Base-by-base conservation (phyloP, 371 early-diverging fungal species). In the Mucor racemosus region DNA sequence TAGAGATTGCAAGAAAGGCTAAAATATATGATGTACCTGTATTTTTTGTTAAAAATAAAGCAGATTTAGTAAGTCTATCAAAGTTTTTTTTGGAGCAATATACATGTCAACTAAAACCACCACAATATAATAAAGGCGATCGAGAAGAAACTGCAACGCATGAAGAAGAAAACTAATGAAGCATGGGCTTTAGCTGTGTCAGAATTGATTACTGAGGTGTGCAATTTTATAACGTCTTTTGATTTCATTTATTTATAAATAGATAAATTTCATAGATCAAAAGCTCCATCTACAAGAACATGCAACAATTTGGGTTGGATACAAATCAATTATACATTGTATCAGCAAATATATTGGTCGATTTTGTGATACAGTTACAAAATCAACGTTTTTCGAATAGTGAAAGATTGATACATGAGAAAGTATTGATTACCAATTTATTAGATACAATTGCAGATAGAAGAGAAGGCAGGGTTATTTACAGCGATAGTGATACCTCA, bases 321-420 rank as follows among this genome's bases (percentile, higher is more conserved):
- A 69, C 66, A 5, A 65, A 70, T 14, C 60, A 67, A 17, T 39
- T 77, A 14, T 77, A 74, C 42, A 64, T 77, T n/a, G 58, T 77
- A 0, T 77, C 78, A 2, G 57, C 76, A 2, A 66, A 67, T 64
- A 59, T 58, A 0, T 33, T 77, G 7, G 64, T 57, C 42, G 68
- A 77, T 7, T 62, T 78, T 62, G 73, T 78, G 11, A 58, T 69
- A 15, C 14, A 66, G 1, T 35, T 74, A 35, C 40, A 53, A 35
- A 59, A 66, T 19, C 62, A 58, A 31, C 50, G 62, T 38, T 33
- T 59, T 10, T 46, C 58, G 15, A 54, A 39, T 9, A 39, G 44
- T 31, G 33, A 64, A 34, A 68, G 58, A n/a, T 39, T 76, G 1
- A 76, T 76, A 17, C 76, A 76, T 64, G 76, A 76, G 59, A 76